Conservation (phyloP, 495 filamentous ascomycete genomes). For the Viridothelium virens region DNA sequence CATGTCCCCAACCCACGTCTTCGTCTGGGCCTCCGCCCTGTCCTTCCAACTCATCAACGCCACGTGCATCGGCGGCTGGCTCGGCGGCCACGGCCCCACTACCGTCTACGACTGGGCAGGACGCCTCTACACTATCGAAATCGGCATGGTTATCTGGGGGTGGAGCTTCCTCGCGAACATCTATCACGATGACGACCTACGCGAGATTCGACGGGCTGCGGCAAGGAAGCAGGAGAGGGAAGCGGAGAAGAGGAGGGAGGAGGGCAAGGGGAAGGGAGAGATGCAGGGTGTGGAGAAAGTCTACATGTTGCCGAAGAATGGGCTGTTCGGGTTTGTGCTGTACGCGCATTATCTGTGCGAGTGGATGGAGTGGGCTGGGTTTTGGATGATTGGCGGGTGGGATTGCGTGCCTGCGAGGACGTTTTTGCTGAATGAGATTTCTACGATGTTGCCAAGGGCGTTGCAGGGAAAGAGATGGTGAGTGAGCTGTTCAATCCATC, state of each 20-base stretch:
- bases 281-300: conserved; percentile 58
- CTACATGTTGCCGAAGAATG: conserved; percentile 77
- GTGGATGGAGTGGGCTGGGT: conserved; percentile 94
- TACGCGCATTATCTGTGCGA: conserved; percentile 92
- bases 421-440: conserved; percentile 80
- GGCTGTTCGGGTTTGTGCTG: conserved; percentile 72
- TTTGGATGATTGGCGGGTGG: conserved; percentile 59
- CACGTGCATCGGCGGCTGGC: conserved; percentile 66
- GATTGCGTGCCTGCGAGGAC: conserved; percentile 59
- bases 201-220: conserved; percentile 64
- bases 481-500: not conserved
- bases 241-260: conserved; percentile 30
- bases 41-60: conserved; percentile 76
- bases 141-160: conserved; percentile 55
- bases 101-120: conserved; percentile 50
- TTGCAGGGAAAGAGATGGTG: conserved; percentile 70
- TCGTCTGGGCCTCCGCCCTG: conserved; percentile 53
- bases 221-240: conserved; percentile 40
- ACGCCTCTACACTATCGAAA: conserved; percentile 41
- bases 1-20: conserved; percentile 74
- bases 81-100: conserved; percentile 66
- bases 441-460: conserved; percentile 85
- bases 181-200: conserved; percentile 68
- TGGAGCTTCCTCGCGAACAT: conserved; percentile 73
- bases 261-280: conserved; percentile 34